Conservation (phyloP, 805 yeast genomes). For the Candida schatavii region DNA sequence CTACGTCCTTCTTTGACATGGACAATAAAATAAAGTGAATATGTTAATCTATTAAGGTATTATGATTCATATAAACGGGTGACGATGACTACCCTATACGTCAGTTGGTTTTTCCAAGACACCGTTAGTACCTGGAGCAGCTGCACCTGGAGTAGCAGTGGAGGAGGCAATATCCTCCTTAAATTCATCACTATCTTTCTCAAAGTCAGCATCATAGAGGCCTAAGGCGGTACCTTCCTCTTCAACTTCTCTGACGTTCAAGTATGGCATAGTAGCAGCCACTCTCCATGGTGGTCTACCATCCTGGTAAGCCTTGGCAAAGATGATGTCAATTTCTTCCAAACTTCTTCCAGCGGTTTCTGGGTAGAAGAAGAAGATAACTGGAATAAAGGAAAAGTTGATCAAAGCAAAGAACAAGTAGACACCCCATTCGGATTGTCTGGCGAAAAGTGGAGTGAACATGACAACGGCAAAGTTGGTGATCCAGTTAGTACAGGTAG, state of each 20-base stretch:
- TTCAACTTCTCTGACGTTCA: slow-evolving; percentile 56
- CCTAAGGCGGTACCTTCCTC: slow-evolving; percentile 59
- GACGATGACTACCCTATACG: neutral
- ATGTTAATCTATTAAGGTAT: neutral
- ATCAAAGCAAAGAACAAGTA: slow-evolving; percentile 41
- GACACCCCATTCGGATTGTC: slow-evolving; percentile 36
- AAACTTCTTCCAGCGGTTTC: slow-evolving; percentile 45
- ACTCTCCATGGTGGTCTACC: slow-evolving; percentile 59
- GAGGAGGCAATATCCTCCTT: slow-evolving; percentile 26
- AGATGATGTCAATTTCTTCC: slow-evolving; percentile 55
- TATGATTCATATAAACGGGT: neutral
- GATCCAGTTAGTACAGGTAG: slow-evolving; percentile 46
- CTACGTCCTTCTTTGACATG: no score
- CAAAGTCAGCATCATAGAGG: slow-evolving; percentile 44
- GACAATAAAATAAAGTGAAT: no score
- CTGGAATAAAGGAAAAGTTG: slow-evolving; percentile 37
- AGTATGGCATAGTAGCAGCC: slow-evolving; percentile 60
- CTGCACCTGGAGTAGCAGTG: slow-evolving; percentile 6
- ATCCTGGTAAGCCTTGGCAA: slow-evolving; percentile 60
- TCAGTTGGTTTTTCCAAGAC: slow-evolving; percentile 3
- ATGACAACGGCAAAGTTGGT: slow-evolving; percentile 44
- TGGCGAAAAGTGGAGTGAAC: slow-evolving; percentile 44
- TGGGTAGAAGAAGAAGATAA: slow-evolving; percentile 44
- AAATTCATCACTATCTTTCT: slow-evolving; percentile 33
- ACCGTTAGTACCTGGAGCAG: neutral